A percentile compares a stretch with the other conserved stretches of the same genome.
phyloP scores from a whole-genome alignment of 768 basidiomycete species.

The Myochromella boudieri region DNA sequence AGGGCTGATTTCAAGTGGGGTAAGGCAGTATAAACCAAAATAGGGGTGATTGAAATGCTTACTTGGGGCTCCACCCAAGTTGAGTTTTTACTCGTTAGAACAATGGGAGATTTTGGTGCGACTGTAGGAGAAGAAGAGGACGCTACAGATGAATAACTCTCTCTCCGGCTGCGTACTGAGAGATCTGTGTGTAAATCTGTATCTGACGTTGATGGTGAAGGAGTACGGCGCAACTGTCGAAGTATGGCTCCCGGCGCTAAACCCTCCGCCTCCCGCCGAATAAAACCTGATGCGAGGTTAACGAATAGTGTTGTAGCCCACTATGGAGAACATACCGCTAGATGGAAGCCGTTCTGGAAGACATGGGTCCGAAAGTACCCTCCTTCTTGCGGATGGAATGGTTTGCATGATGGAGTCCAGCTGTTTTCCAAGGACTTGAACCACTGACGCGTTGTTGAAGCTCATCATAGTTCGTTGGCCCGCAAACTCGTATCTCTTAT shows the following conservation, averaged over 20 bases:
- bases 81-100: conserved; percentile 10
- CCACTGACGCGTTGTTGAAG: conserved; percentile 54
- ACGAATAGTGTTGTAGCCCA: not conserved
- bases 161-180: conserved; percentile 16
- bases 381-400: conserved; percentile 32
- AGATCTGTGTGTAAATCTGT: conserved; percentile 15
- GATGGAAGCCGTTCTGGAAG: conserved; percentile 72
- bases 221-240: conserved; percentile 49
- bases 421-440: conserved; percentile 31
- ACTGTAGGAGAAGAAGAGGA: conserved; percentile 19
- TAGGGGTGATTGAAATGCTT: conserved; percentile 6
- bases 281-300: conserved; percentile 47
- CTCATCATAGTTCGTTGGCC: conserved; percentile 25
- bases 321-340: conserved; percentile 39
- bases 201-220: conserved; percentile 32
- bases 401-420: conserved; percentile 18
- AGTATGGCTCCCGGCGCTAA: conserved; percentile 58
- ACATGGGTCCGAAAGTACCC: conserved; percentile 51
- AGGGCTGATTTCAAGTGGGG: too few relatives aligned
- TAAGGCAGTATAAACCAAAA: not conserved
- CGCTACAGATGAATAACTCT: conserved; percentile 21
- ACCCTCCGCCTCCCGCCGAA: conserved; percentile 68
- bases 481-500: conserved; percentile 3
- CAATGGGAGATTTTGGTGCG: conserved; percentile 12
- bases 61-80: conserved; percentile 59